Evolutionary conservation across 2,329 filamentous ascomycete genomes (phyloP).

Genomic region (Beauveria sp.): DNA sequence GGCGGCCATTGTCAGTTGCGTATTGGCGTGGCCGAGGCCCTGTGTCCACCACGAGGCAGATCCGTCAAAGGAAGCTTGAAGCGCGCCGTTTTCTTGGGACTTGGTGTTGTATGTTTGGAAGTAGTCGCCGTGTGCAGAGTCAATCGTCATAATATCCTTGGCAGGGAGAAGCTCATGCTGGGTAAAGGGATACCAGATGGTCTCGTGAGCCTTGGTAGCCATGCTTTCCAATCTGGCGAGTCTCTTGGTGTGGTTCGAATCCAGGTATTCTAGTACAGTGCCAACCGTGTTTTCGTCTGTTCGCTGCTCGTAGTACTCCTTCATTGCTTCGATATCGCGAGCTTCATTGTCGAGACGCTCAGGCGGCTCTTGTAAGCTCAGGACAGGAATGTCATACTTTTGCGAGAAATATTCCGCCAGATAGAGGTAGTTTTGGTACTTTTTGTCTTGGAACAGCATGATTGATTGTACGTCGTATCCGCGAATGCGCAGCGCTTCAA

Average conservation of each 20-base stretch:
- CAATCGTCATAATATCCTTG: constrained; percentile 63
- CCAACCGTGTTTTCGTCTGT: constrained; percentile 31
- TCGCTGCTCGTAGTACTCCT: constrained; percentile 51
- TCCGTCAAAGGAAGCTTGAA: constrained; percentile 68
- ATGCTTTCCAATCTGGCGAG: constrained; percentile 54
- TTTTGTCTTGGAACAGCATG: constrained; percentile 57
- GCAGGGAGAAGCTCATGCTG: constrained; percentile 61
- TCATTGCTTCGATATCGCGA: constrained; percentile 51
- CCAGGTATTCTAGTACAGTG: constrained; percentile 42
- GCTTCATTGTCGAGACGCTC: constrained; percentile 27
- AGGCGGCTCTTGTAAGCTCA: constrained; percentile 54
- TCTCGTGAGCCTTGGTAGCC: constrained; percentile 49
- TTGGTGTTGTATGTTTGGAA: constrained; percentile 52
- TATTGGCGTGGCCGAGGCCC: constrained; percentile 73
- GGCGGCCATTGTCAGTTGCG: constrained; percentile 62
- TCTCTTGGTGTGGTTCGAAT: constrained; percentile 45
- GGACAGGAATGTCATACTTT: constrained; percentile 48
- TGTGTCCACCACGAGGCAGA: constrained; percentile 92
- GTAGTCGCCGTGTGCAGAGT: constrained; percentile 71
- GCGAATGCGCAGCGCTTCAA: constrained; percentile 67
- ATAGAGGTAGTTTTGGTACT: constrained; percentile 63
- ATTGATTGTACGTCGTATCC: constrained; percentile 70
- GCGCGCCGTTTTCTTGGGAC: constrained; percentile 23
- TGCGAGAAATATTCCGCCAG: constrained; percentile 59
- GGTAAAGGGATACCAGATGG: constrained; percentile 83